Evolutionary conservation across 225 moss, liverwort and hornwort genomes (phyloP).

Genomic region (Bryoerythrophyllum caledonicum): DNA sequence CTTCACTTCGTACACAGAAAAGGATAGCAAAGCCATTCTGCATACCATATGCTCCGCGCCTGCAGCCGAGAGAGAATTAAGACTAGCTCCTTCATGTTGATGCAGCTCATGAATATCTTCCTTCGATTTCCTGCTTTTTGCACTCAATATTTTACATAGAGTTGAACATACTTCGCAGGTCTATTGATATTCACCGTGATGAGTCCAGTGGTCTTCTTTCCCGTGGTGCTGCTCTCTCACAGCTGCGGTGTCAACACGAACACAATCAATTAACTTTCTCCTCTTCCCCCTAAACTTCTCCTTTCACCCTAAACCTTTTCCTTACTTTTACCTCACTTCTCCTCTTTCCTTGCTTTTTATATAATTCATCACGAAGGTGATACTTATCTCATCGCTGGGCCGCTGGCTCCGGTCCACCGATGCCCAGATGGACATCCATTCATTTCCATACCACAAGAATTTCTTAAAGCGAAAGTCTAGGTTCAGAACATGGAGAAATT

Average conservation of each 20-base stretch:
- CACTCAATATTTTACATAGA: neutral
- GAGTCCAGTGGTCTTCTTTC: neutral
- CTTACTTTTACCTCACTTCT: too few relatives aligned
- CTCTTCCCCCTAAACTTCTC: too few relatives aligned
- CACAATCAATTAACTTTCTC: too few relatives aligned
- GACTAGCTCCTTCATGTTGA: neutral
- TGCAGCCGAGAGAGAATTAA: neutral
- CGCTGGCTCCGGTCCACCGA: too few relatives aligned
- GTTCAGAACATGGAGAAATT: neutral
- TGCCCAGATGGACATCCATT: neutral
- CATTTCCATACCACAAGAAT: neutral
- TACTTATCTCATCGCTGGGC: too few relatives aligned
- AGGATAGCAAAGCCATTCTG: neutral
- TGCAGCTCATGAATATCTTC: neutral
- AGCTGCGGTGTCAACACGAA: neutral
- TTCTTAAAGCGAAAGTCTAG: neutral
- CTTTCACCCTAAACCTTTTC: too few relatives aligned
- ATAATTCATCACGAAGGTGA: too few relatives aligned
- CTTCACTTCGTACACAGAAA: neutral
- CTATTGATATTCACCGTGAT: neutral
- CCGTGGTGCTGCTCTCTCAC: neutral
- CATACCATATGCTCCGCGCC: neutral
- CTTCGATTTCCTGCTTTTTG: neutral
- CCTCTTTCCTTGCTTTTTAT: too few relatives aligned
- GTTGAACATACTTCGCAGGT: neutral